Conservation (phyloP, 768 basidiomycete species). For the Rhizopogon sp. region DNA sequence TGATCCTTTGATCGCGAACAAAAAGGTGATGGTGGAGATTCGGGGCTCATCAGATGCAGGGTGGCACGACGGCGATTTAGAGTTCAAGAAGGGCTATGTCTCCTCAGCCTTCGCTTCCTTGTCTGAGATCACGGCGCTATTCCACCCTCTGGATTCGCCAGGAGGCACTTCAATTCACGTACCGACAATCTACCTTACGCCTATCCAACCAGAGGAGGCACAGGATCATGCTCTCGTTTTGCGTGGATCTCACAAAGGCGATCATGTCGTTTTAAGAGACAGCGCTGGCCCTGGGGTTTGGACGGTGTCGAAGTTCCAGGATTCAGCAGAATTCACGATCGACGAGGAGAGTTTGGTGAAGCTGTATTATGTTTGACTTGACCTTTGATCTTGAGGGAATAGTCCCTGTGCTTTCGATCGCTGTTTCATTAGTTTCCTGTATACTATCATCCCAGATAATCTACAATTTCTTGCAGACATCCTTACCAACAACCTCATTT, state of each 20-base stretch:
- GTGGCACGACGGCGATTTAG: conserved; percentile 25
- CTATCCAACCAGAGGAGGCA: conserved; percentile 31
- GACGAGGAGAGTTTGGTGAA: conserved; percentile 21
- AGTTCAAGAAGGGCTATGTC: conserved; percentile 25
- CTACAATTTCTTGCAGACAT: no score
- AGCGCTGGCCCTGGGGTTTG: conserved; percentile 24
- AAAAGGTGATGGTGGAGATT: conserved; percentile 25
- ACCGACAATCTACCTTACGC: conserved; percentile 36
- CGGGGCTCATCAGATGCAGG: conserved; percentile 14
- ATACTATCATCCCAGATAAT: not conserved
- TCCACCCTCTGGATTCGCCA: conserved; percentile 26
- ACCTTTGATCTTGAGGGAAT: no score
- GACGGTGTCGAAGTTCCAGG: conserved; percentile 17
- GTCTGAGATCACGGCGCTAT: conserved; percentile 22
- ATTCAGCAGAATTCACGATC: conserved; percentile 7
- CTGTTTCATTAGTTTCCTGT: not conserved
- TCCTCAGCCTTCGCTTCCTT: conserved; percentile 18
- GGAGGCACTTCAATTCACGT: conserved; percentile 32
- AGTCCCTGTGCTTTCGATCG: not conserved
- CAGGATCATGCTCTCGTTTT: conserved; percentile 49
- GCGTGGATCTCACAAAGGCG: conserved; percentile 38
- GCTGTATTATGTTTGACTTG: conserved; percentile 9
- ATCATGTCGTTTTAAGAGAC: conserved; percentile 40
- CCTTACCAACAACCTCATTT: no score
- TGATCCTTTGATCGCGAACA: conserved; percentile 21